A percentile compares a stretch with the other conserved stretches of the same genome.
phyloP scores from a whole-genome alignment of 2,329 filamentous ascomycete species.

The Alternaria angustiovoidea region DNA sequence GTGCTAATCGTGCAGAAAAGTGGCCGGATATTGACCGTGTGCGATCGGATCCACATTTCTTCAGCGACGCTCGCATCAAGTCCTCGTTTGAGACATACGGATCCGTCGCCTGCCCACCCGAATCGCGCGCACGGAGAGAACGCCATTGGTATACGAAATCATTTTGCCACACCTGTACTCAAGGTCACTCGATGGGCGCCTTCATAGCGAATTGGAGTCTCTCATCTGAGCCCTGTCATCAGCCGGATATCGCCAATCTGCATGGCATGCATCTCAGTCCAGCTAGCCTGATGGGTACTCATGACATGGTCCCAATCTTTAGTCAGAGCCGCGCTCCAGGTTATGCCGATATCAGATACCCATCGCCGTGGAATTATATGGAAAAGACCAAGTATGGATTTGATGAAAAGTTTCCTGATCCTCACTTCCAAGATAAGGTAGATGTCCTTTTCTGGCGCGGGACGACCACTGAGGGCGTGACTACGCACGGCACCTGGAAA shows the following conservation, averaged over 20 bases:
- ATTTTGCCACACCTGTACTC: conserved; percentile 70
- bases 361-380: conserved; percentile 69
- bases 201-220: conserved; percentile 72
- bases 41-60: conserved; percentile 38
- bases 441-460: conserved; percentile 78
- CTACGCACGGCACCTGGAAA: conserved; percentile 65
- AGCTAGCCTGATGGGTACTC: conserved; percentile 67
- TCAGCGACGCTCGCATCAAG: conserved; percentile 48
- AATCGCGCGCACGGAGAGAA: conserved; percentile 66
- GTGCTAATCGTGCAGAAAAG: conserved; percentile 46
- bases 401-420: conserved; percentile 61
- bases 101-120: conserved; percentile 66
- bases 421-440: conserved; percentile 67
- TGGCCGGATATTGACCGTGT: conserved; percentile 46
- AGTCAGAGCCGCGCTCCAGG: conserved; percentile 75
- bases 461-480: conserved; percentile 63
- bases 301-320: conserved; percentile 76
- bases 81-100: conserved; percentile 54
- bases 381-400: conserved; percentile 64
- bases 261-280: conserved; percentile 77
- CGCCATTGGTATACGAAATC: conserved; percentile 70
- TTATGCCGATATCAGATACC: conserved; percentile 80
- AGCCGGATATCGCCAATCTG: conserved; percentile 76
- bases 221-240: conserved; percentile 74
- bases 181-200: conserved; percentile 70